Base-by-base conservation (phyloP, 176 grass and related monocot genomes). In the Tuctoria greenei region DNA sequence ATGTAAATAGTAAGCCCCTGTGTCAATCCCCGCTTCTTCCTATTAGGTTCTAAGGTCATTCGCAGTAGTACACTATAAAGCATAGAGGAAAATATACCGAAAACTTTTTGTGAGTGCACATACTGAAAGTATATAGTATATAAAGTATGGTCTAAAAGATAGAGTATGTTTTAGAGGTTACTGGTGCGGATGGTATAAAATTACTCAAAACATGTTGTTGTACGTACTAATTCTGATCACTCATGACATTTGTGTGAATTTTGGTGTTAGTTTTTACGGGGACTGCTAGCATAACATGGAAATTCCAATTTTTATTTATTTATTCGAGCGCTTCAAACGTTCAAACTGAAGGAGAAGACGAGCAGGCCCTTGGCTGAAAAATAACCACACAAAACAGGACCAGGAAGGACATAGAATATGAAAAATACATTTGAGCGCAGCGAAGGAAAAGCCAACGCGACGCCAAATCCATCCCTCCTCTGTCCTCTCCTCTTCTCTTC, bases 391-490 rank as follows among this genome's bases (percentile, higher is more conserved):
- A 49, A 8, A 12, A 55, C 51, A 80, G 6, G 57, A 64, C 38
- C 59, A 42, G 31, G 59, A 7, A 49, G 18, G 35, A 76, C 72
- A 25, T n/a, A 11, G 16, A n/a, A 36, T 2, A 31, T 31, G 31
- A 64, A 63, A n/a, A 31, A 28, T 21, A 40, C 62, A 74, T 69
- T 74, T 68, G 25, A 62, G 44, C 74, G 5, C 68, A 36, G 52
- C 61, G 61, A 87, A 74, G 35, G 85, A 16, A 64, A 67, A 73
- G 79, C 73, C 73, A 87, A 66, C 72, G 85, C 73, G 79, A 87
- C 43, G 80, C 44, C 86, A 88, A 88, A 88, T 88, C 86, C 85
- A 74, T 79, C 55, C 67, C 66, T 40, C 57, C 13, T 56, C 67
- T 67, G 31, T 50, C 60, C 81, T 70, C 66, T 40, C 57, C 13